phyloP scores from a whole-genome alignment of 768 basidiomycete genomes.

The Serendipita indica region DNA sequence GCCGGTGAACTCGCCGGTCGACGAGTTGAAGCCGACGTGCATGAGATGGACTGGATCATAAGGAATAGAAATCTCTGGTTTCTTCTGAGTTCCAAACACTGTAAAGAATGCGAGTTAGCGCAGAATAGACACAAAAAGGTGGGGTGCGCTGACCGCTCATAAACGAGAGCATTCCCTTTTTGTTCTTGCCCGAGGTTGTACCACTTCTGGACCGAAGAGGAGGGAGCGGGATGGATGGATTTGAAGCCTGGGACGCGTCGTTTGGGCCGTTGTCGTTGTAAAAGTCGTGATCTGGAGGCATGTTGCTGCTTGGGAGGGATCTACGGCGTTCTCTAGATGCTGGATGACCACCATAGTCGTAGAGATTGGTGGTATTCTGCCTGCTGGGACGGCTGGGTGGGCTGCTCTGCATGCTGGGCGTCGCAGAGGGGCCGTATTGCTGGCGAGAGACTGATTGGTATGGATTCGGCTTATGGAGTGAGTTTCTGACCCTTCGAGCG shows the following conservation, averaged over 20 bases:
- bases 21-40: conserved; percentile 97
- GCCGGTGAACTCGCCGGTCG: conserved; percentile 95
- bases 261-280: conserved; percentile 3
- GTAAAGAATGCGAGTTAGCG: neutral
- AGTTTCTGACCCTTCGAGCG: neutral
- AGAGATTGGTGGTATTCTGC: conserved; percentile 68
- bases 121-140: neutral
- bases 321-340: conserved; percentile 2
- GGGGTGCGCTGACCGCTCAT: conserved; percentile 12
- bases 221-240: conserved; percentile 11
- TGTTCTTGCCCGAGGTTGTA: conserved; percentile 13
- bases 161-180: conserved; percentile 15
- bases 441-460: neutral
- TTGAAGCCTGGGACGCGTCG: conserved; percentile 3
- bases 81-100: conserved; percentile 56
- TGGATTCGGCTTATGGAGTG: conserved; percentile 5
- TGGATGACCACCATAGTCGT: conserved; percentile 29
- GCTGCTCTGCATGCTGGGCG: neutral
- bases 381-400: conserved; percentile 71
- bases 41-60: conserved; percentile 99
- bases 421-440: neutral
- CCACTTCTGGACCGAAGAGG: conserved; percentile 13
- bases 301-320: conserved; percentile 2
- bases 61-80: conserved; percentile 88
- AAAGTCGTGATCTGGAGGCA: conserved; percentile 1